These are phyloP conservation scores for Eutrema japonicum DNA, from an alignment of 345 rosid species.

Conservation along the genomic window DNA sequence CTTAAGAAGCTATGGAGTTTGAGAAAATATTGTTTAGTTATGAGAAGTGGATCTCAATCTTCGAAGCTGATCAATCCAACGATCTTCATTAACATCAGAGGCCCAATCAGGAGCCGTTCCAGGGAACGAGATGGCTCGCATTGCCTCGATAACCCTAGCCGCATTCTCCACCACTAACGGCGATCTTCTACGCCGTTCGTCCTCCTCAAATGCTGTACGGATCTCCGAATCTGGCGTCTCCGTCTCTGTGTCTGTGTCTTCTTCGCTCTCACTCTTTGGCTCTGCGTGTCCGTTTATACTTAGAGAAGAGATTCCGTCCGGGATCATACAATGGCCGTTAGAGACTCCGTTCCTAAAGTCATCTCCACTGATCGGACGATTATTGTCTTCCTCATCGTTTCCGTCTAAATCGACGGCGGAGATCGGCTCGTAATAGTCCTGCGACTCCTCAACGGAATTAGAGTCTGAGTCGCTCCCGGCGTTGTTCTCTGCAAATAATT, in stretches of 20 bases:
- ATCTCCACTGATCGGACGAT: background rate
- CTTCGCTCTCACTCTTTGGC: conserved; percentile 51
- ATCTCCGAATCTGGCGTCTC: conserved; percentile 51
- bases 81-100: conserved; percentile 62
- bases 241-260: conserved; percentile 47
- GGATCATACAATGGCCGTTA: conserved; percentile 51
- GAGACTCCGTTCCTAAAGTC: conserved; percentile 36
- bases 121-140: conserved; percentile 76
- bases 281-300: conserved; percentile 50
- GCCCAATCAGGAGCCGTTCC: conserved; percentile 85
- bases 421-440: conserved; percentile 86
- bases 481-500: conserved; percentile 51
- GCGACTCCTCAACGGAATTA: conserved; percentile 48
- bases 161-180: conserved; percentile 69
- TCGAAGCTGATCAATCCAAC: conserved; percentile 74
- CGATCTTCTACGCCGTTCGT: conserved; percentile 73
- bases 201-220: conserved; percentile 67
- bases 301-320: conserved; percentile 58
- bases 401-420: conserved; percentile 55
- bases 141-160: conserved; percentile 73
- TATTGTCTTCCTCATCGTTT: conserved; percentile 44
- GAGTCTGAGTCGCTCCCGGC: conserved; percentile 74
- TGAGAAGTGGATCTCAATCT: conserved; percentile 55
- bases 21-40: background rate
- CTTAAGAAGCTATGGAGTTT: background rate